phyloP scores from a whole-genome alignment of 192 early-diverging fungal genomes.

The Gaertneriomyces semiglobifer region DNA sequence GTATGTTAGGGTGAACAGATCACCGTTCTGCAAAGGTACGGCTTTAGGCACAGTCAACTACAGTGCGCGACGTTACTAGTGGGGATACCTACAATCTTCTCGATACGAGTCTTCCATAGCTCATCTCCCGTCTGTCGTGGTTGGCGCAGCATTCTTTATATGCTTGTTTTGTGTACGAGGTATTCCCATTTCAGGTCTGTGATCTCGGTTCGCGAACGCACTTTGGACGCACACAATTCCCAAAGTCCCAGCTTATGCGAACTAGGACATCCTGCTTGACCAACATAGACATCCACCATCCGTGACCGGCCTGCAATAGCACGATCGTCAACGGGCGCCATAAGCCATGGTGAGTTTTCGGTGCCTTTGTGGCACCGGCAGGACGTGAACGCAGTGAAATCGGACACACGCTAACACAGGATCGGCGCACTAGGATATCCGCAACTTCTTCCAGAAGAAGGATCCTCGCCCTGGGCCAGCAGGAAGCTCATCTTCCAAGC shows the following conservation, averaged over 20 bases:
- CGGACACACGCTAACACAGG: too few relatives aligned
- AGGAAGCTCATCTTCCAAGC: neutral
- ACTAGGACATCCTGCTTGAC: too few relatives aligned
- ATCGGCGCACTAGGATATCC: neutral
- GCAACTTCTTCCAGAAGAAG: slow-evolving; percentile 5
- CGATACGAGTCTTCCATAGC: slow-evolving; percentile 89
- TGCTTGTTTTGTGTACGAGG: neutral
- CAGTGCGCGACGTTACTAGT: neutral
- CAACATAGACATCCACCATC: too few relatives aligned
- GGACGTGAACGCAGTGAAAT: too few relatives aligned
- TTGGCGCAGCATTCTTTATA: slow-evolving; percentile 22
- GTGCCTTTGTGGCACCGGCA: too few relatives aligned
- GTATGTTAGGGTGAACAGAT: slow-evolving; percentile 97
- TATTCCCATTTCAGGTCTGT: too few relatives aligned
- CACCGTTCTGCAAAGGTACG: slow-evolving; percentile 58
- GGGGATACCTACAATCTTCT: slow-evolving; percentile 78
- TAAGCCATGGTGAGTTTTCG: too few relatives aligned
- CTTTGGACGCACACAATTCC: too few relatives aligned
- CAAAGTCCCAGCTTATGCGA: too few relatives aligned
- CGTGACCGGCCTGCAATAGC: too few relatives aligned
- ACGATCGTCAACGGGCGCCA: too few relatives aligned
- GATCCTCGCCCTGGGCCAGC: neutral
- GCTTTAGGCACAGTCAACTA: neutral
- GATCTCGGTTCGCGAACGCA: too few relatives aligned
- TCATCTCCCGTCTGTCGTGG: slow-evolving; percentile 70